Evolutionary conservation across 768 basidiomycete species (phyloP).

Genomic region (Sporobolomyces phaffii): DNA sequence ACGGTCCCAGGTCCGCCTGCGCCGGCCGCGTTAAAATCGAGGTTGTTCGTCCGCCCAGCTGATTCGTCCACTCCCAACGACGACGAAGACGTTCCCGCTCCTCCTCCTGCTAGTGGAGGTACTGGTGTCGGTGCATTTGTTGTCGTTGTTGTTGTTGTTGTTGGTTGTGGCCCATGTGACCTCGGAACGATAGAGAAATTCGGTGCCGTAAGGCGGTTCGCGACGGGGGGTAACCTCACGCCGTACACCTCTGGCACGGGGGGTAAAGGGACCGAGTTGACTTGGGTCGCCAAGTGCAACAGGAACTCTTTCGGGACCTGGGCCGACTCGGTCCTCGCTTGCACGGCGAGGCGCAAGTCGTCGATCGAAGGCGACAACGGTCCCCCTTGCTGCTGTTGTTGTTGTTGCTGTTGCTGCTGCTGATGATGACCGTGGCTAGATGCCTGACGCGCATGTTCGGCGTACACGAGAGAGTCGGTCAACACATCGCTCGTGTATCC

Average conservation of each 20-base stretch:
- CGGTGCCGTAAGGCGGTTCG: slow-evolving; percentile 48
- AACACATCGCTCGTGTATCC: slow-evolving; percentile 51
- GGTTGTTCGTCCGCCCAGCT: background rate
- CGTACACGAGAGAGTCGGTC: slow-evolving; percentile 46
- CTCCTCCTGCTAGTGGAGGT: slow-evolving; percentile 19
- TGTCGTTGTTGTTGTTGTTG: slow-evolving; percentile 2
- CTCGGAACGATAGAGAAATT: slow-evolving; percentile 49
- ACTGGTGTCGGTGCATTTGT: no score
- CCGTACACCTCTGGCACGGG: slow-evolving; percentile 49
- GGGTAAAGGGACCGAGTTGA: slow-evolving; percentile 49
- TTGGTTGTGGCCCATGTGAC: slow-evolving; percentile 9
- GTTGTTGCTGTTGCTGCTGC: background rate
- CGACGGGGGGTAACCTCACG: slow-evolving; percentile 47
- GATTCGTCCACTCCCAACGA: no score
- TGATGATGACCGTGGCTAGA: slow-evolving; percentile 26
- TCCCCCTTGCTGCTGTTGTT: background rate
- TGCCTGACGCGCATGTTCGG: slow-evolving; percentile 47
- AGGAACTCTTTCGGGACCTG: slow-evolving; percentile 51
- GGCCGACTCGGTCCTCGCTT: slow-evolving; percentile 47
- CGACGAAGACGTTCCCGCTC: no score
- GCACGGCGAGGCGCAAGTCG: slow-evolving; percentile 50
- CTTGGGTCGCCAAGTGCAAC: slow-evolving; percentile 46
- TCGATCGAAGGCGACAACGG: slow-evolving; percentile 33
- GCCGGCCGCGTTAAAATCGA: slow-evolving; percentile 31
- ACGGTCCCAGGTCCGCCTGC: slow-evolving; percentile 21